Evolutionary conservation across 2,329 filamentous ascomycete genomes (phyloP).

Genomic region (Phyllosticta ampelicida): DNA sequence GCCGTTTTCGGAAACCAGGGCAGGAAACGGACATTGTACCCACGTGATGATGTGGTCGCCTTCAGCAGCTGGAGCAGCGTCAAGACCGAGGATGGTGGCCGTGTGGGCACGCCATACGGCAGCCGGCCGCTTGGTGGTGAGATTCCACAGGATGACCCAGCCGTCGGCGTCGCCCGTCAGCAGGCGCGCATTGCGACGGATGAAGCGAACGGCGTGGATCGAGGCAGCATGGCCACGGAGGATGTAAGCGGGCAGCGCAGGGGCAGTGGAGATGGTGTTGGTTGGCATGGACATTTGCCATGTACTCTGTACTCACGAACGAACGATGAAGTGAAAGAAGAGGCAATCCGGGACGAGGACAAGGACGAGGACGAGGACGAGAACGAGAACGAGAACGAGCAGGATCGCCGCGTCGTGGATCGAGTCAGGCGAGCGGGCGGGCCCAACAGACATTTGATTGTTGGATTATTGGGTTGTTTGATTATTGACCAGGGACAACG

Average conservation of each 20-base stretch:
- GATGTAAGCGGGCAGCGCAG: constrained; percentile 54
- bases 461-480: no score
- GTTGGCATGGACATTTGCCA: not conserved
- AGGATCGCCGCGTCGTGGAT: no score
- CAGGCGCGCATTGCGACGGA: constrained; percentile 62
- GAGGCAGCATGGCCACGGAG: constrained; percentile 76
- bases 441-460: no score
- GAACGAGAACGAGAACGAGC: constrained; percentile 1
- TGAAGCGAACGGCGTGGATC: constrained; percentile 67
- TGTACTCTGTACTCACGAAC: no score
- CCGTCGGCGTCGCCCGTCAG: constrained; percentile 84
- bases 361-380: not conserved
- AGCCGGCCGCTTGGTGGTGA: constrained; percentile 66
- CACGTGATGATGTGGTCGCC: constrained; percentile 72
- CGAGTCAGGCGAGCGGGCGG: no score
- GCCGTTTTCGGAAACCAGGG: not conserved
- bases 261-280: constrained; percentile 22
- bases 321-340: not conserved
- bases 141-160: constrained; percentile 77
- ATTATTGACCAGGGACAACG: no score
- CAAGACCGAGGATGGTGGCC: constrained; percentile 63
- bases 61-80: constrained; percentile 56
- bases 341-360: not conserved
- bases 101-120: constrained; percentile 83
- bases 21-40: constrained; percentile 25